Evolutionary conservation across 257 asterid species (phyloP).

Genomic region (Sherardia arvensis): DNA sequence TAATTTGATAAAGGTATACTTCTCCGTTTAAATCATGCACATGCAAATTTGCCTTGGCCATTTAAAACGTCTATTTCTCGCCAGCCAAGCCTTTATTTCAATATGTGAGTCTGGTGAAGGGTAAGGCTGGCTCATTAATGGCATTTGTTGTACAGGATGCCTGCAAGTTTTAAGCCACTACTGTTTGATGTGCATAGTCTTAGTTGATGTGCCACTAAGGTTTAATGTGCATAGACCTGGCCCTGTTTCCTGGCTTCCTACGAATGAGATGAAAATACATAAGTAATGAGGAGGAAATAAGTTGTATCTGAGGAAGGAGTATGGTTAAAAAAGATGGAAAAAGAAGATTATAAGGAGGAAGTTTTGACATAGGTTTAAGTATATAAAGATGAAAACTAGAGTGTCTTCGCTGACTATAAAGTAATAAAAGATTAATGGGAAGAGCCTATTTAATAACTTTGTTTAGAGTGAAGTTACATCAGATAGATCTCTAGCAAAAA

Average conservation of each 20-base stretch:
- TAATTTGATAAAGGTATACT: conserved; percentile 70
- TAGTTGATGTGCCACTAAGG: background rate
- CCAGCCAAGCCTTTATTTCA: background rate
- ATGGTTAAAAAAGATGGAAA: background rate
- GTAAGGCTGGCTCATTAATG: background rate
- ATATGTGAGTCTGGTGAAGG: background rate
- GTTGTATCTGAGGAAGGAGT: background rate
- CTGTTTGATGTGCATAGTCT: background rate
- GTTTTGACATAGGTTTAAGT: background rate
- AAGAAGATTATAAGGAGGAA: background rate
- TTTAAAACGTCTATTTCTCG: background rate
- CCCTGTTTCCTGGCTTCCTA: background rate
- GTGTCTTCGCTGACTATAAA: background rate
- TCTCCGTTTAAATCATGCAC: conserved; percentile 6
- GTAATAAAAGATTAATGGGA: background rate
- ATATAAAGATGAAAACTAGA: background rate
- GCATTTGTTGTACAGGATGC: background rate
- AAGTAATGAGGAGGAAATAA: background rate
- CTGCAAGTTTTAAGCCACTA: background rate
- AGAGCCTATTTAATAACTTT: background rate
- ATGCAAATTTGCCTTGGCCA: background rate
- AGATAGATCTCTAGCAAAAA: background rate
- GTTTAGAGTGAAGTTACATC: background rate
- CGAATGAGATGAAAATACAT: background rate
- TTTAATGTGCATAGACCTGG: background rate